Conservation (phyloP, 139 green algal genomes). For the Dunaliella primolecta region DNA sequence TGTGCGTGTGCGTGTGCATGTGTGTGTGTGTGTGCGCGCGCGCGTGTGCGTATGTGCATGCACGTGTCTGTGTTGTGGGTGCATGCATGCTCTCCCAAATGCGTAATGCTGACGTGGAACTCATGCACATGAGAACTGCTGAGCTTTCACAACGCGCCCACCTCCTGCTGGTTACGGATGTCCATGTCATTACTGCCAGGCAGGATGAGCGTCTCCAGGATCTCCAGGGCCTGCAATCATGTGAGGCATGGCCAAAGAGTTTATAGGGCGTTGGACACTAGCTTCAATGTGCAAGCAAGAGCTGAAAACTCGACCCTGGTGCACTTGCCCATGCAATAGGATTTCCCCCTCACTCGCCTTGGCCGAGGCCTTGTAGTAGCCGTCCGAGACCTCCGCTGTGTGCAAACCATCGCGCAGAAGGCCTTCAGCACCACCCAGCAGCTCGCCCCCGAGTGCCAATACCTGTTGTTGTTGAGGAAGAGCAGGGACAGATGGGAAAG, state of each 20-base stretch:
- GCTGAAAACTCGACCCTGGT: too few species aligned
- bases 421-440: slow-evolving; percentile 84
- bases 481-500: not conserved
- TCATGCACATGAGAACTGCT: not conserved
- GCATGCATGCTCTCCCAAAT: too few species aligned
- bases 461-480: slow-evolving; percentile 65
- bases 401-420: slow-evolving; percentile 91
- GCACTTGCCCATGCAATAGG: too few species aligned
- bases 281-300: too few species aligned
- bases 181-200: slow-evolving; percentile 78
- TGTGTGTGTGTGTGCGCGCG: too few species aligned
- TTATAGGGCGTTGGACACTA: too few species aligned
- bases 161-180: slow-evolving; percentile 65
- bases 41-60: too few species aligned
- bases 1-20: too few species aligned
- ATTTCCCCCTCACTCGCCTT: too few species aligned
- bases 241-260: too few species aligned
- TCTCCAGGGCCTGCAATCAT: slow-evolving; percentile 74
- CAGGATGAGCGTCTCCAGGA: slow-evolving; percentile 82
- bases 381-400: slow-evolving; percentile 90
- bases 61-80: too few species aligned
- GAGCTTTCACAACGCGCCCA: slow-evolving; percentile 30
- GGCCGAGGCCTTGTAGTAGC: slow-evolving; percentile 82
- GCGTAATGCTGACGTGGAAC: too few species aligned
- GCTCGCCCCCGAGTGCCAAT: slow-evolving; percentile 89